Base-by-base conservation (phyloP, 805 yeast species). In the Naumovozyma dairenensis region DNA sequence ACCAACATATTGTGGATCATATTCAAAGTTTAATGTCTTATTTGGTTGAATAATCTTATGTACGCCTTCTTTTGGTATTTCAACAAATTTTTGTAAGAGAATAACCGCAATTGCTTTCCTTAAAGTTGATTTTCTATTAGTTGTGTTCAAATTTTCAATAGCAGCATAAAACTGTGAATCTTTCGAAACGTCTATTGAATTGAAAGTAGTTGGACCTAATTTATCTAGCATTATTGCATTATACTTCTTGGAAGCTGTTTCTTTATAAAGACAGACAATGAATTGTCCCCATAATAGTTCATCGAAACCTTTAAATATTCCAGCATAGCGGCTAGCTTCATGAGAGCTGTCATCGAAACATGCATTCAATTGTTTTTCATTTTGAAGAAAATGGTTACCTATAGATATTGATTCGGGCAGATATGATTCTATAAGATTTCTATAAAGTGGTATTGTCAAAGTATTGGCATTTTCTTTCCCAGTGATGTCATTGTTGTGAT, bases 1-100 rank as follows among this genome's bases (percentile, higher is more conserved):
- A 0, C 96, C 97, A 1, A 96, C 95, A 34, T 71, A 67, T 0
- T 89, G 80, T 45, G 84, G 95, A 56, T 89, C 96, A 72, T 77
- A 67, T 53, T 69, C 67, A 41, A 58, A 59, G 12, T 46, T 8
- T 43, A n/a, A n/a, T 42, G 9, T 49, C 43, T 4, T 32, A 33
- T 16, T 35, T 28, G 17, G 44, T n/a, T 34, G 40, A 3, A 28
- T 17, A 12, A 51, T 22, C 10, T 29, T 33, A 22, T 35, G 32
- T 8, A 45, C 19, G 14, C 45, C 38, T 9, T 35, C 37, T 7
- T 34, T 62, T 47, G 53, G 68, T 43, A 84, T 51, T 18, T 69
- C 62, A 3, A 84, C 75, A 49, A 67, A 85, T 16, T 83, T 73
- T 44, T 81, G 71, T 39, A 87, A 60, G 15, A 72, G 59, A 1